phyloP scores from a whole-genome alignment of 768 basidiomycete species.

The Boletellus emodensis region DNA sequence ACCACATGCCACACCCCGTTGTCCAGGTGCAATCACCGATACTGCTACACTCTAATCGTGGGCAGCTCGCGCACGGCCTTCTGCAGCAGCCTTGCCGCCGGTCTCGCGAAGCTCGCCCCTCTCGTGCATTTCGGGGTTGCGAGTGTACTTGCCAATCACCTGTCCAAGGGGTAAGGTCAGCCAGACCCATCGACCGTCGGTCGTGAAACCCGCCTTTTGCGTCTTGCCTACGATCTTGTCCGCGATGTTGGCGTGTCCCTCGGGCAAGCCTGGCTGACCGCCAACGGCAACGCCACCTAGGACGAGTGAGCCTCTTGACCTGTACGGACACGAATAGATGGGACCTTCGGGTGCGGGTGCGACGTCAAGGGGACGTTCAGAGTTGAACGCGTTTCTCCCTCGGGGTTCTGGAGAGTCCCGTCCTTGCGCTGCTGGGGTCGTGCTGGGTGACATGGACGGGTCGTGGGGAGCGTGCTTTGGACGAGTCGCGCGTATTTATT shows the following conservation, averaged over 20 bases:
- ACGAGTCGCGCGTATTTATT: slow-evolving; percentile 15
- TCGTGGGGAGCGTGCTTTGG: too few relatives aligned
- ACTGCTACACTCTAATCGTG: slow-evolving; percentile 32
- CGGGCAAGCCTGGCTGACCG: slow-evolving; percentile 18
- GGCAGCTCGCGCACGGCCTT: slow-evolving; percentile 37
- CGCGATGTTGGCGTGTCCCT: slow-evolving; percentile 39
- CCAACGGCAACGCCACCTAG: slow-evolving; percentile 25
- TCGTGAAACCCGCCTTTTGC: slow-evolving; percentile 41
- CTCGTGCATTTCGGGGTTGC: slow-evolving; percentile 51
- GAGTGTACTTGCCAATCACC: slow-evolving; percentile 47
- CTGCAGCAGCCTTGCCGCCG: slow-evolving; percentile 46
- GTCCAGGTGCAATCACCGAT: too few relatives aligned
- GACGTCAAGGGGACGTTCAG: slow-evolving; percentile 36
- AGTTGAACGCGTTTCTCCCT: slow-evolving; percentile 25
- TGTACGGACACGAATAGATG: background rate
- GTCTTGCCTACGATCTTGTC: slow-evolving; percentile 60
- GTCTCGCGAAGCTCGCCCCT: slow-evolving; percentile 53
- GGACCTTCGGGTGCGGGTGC: slow-evolving; percentile 34
- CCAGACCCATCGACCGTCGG: too few relatives aligned
- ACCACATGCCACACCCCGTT: too few relatives aligned
- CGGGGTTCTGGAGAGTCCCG: too few relatives aligned
- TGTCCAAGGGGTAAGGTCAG: slow-evolving; percentile 18
- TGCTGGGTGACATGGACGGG: too few relatives aligned
- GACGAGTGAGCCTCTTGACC: background rate
- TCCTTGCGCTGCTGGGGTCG: too few relatives aligned